Evolutionary conservation across 306 rosid genomes (phyloP), one percentile per base, ranked within the genome.

Genomic region (Malus fusca): DNA sequence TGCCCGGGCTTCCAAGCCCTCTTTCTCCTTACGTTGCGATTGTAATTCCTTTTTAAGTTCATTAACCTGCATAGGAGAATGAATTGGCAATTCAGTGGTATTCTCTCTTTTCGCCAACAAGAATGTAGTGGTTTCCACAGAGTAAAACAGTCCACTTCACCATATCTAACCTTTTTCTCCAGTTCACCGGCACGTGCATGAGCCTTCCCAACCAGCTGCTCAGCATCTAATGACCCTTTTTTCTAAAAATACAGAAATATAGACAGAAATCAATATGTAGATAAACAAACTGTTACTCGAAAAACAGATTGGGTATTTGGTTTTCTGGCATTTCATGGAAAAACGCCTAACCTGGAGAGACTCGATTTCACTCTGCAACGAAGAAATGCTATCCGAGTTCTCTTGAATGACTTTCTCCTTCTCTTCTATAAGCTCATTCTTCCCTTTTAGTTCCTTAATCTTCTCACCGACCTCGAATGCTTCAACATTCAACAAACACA

Each of bases 151-250:
- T 67, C 73, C 71, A 72, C 53, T 65, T n/a, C 19, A 46, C 68
- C 76, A 21, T 58, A 43, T 48, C 87, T 82, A 61, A 89, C 98
- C 98, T 92, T 90, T 55, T 88, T 88, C 81, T 89, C 96, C 58
- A 96, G 87, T 88, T 89, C 96, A 75, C 80, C 87, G 76, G 96
- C 93, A 62, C 89, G 98, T 46, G 97, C 97, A 90, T 88, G 81
- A 75, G 92, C 98, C 91, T 92, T 87, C 71, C 78, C 97, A 66
- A 89, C 86, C 82, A 79, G 89, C 90, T 90, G 87, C 80, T 88
- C 88, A 11, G 79, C 93, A 78, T 85, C 85, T 78, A 63, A 56
- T 4, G 89, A 53, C 61, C 86, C 98, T 43, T 90, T 90, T 83
- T 90, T 74, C 99, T 96, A 77, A 22, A 22, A 25, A 63, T n/a